These are phyloP conservation scores for Carnegiea gigantea DNA, from an alignment of 179 eudicot species.

Conservation along the genomic window DNA sequence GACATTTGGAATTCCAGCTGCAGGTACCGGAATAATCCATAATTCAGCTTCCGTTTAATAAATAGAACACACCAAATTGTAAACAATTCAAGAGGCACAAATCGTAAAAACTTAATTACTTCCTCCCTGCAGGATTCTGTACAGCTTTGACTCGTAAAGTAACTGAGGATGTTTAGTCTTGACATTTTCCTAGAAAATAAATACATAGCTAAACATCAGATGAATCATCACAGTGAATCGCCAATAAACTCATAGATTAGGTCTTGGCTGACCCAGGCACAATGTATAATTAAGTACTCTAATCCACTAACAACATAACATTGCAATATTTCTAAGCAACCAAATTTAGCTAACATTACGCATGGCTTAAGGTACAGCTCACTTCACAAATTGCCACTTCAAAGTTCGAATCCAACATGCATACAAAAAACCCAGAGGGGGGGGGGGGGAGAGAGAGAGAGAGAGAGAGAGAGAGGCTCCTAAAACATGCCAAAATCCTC, in stretches of 20 bases:
- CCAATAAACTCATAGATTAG: not conserved
- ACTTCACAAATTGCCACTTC: not conserved
- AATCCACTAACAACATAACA: not conserved
- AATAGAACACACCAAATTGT: not conserved
- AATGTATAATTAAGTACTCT: not conserved
- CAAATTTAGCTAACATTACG: not conserved
- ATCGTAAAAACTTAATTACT: slow-evolving; percentile 46
- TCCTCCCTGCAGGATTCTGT: slow-evolving; percentile 92
- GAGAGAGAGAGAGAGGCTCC: not conserved
- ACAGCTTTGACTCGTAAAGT: slow-evolving; percentile 81
- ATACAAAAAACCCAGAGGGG: not conserved
- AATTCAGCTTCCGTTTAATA: not conserved
- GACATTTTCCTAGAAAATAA: slow-evolving; percentile 66
- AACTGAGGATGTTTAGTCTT: slow-evolving; percentile 92
- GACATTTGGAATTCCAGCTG: slow-evolving; percentile 93
- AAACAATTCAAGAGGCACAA: slow-evolving; percentile 1
- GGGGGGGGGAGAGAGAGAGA: not conserved
- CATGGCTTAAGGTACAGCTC: not conserved
- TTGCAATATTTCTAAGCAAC: slow-evolving; percentile 4
- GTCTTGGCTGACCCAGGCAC: not conserved
- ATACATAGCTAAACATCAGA: not conserved
- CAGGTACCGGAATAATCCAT: slow-evolving; percentile 11
- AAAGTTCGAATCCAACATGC: not conserved
- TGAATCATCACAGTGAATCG: slow-evolving; percentile 3
- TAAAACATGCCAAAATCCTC: slow-evolving; percentile 2